phyloP scores from a whole-genome alignment of 192 early-diverging fungal species.

The Podila horticola region DNA sequence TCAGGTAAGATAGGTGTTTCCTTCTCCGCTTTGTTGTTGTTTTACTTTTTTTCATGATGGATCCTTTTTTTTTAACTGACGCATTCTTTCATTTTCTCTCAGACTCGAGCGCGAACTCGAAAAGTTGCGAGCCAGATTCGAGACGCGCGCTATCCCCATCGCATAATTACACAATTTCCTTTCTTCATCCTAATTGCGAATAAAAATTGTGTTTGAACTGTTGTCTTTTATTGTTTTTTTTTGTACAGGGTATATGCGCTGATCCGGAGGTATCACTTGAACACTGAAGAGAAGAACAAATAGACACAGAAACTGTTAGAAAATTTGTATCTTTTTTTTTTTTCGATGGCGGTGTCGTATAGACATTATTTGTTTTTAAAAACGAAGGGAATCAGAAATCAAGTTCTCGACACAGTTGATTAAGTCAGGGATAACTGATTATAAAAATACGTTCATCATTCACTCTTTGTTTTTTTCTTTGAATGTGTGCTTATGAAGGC shows the following conservation, averaged over 20 bases:
- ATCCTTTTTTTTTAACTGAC: not conserved
- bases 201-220: not conserved
- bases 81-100: not conserved
- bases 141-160: constrained; percentile 28
- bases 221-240: not conserved
- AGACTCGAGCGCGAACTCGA: constrained; percentile 54
- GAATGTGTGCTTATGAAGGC: not conserved
- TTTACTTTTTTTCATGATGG: not conserved
- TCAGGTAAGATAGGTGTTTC: constrained; percentile 23
- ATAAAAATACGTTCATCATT: constrained; percentile 23
- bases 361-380: not conserved
- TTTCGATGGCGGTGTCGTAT: too few relatives aligned
- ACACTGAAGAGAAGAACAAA: not conserved
- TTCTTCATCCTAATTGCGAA: not conserved
- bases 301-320: not conserved
- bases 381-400: constrained; percentile 19
- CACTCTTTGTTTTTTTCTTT: constrained; percentile 9
- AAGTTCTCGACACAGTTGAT: constrained; percentile 32
- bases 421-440: constrained; percentile 34
- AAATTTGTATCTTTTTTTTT: not conserved
- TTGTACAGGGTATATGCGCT: not conserved
- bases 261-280: not conserved
- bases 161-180: not conserved
- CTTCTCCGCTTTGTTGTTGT: not conserved
- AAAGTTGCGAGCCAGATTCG: constrained; percentile 45